Percentiles rank a stretch among this genome's conserved stretches.
phyloP scores from a whole-genome alignment of 805 yeast genomes.

The Jamesozyma gamospora region DNA sequence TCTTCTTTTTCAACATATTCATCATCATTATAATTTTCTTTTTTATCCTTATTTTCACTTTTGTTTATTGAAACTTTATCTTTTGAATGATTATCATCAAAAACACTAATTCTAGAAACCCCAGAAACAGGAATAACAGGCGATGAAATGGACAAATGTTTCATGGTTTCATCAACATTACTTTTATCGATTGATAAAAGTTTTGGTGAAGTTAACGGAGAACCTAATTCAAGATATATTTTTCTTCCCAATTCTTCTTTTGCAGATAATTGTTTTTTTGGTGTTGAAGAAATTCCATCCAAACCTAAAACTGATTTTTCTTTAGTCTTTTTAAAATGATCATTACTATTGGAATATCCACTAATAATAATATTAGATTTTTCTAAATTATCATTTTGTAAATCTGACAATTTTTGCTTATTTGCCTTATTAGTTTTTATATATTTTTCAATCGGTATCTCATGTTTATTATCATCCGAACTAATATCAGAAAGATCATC shows the following conservation, averaged over 20 bases:
- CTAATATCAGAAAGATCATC: constrained; percentile 50
- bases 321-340: not conserved
- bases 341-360: not conserved
- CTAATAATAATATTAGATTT: not conserved
- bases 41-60: not conserved
- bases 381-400: constrained; percentile 3
- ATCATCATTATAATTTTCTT: not conserved
- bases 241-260: constrained; percentile 24
- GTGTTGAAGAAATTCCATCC: not conserved
- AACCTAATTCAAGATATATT: constrained; percentile 28
- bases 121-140: constrained; percentile 16
- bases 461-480: constrained; percentile 20
- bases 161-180: constrained; percentile 9
- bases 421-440: constrained; percentile 1
- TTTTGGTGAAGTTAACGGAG: constrained; percentile 28
- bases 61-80: too few relatives aligned
- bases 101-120: constrained; percentile 18
- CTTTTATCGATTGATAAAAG: constrained; percentile 12
- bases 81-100: constrained; percentile 18
- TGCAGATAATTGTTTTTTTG: not conserved
- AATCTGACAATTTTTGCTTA: constrained; percentile 1
- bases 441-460: constrained; percentile 3
- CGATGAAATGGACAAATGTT: constrained; percentile 12
- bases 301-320: not conserved
- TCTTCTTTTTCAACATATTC: constrained; percentile 4